A percentile compares a stretch with the other conserved stretches of the same genome.
Conservation (phyloP, 2,329 filamentous ascomycete genomes). For the Aspergillus pseudotamarii region DNA sequence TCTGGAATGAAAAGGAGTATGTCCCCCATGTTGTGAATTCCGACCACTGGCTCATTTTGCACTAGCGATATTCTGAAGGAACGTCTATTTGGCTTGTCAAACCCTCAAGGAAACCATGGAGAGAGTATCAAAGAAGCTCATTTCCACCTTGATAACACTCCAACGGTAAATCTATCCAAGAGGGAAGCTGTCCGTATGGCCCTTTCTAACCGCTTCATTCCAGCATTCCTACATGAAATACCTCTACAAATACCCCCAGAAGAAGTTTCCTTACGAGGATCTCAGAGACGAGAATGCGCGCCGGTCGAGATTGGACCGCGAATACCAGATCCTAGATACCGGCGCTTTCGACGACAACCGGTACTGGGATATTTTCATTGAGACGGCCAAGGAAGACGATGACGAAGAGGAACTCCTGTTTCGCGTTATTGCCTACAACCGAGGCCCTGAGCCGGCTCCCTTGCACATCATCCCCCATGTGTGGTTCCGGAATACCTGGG, state of each 20-base stretch:
- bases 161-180: conserved; percentile 54
- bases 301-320: conserved; percentile 73
- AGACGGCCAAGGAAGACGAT: conserved; percentile 91
- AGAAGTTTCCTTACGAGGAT: conserved; percentile 87
- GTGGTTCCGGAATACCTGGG: conserved; percentile 98
- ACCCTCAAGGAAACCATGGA: conserved; percentile 95
- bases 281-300: conserved; percentile 81
- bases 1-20: conserved; percentile 97
- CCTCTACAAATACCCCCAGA: conserved; percentile 95
- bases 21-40: conserved; percentile 30
- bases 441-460: conserved; percentile 85
- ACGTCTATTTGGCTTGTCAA: conserved; percentile 89
- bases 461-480: conserved; percentile 92
- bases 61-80: conserved; percentile 87
- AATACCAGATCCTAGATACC: conserved; percentile 92
- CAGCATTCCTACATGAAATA: conserved; percentile 99
- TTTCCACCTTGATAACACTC: conserved; percentile 95
- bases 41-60: background rate
- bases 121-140: conserved; percentile 97
- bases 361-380: conserved; percentile 97
- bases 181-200: background rate
- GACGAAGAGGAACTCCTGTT: conserved; percentile 91
- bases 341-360: conserved; percentile 83
- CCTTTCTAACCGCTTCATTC: background rate
- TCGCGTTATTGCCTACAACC: conserved; percentile 94